These are phyloP conservation scores for Endocalyx cinctus DNA, from an alignment of 2,329 filamentous ascomycete genomes.

Conservation along the genomic window DNA sequence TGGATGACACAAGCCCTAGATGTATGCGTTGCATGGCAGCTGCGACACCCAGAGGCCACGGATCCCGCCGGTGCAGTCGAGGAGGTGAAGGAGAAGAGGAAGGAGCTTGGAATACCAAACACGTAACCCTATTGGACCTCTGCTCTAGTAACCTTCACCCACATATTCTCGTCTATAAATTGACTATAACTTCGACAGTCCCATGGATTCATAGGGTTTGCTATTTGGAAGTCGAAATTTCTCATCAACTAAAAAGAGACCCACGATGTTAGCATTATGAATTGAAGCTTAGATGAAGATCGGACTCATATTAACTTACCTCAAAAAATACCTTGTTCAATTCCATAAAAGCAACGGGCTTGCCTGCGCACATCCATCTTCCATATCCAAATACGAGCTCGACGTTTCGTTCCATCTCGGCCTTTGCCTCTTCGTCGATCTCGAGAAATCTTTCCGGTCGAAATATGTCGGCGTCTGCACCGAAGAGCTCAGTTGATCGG, in stretches of 20 bases:
- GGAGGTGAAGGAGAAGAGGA: constrained; percentile 47
- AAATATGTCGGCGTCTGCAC: constrained; percentile 34
- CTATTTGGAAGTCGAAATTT: constrained; percentile 25
- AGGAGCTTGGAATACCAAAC: constrained; percentile 45
- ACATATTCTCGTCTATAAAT: constrained; percentile 25
- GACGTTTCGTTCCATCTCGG: constrained; percentile 28
- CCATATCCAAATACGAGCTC: constrained; percentile 37
- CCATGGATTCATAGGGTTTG: constrained; percentile 18
- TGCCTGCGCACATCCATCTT: constrained; percentile 35
- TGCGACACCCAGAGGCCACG: constrained; percentile 66
- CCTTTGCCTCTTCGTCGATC: constrained; percentile 23
- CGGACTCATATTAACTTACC: constrained; percentile 31
- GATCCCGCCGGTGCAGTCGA: constrained; percentile 57
- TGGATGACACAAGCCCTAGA: constrained; percentile 83
- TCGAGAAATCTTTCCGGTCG: constrained; percentile 42
- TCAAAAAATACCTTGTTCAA: constrained; percentile 38
- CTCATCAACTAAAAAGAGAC: constrained; percentile 12
- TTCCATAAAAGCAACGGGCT: constrained; percentile 37
- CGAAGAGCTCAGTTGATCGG: constrained; percentile 26
- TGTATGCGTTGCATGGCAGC: constrained; percentile 80
- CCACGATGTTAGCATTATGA: no score
- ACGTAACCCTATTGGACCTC: constrained; percentile 2
- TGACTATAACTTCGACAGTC: constrained; percentile 20
- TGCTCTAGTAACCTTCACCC: constrained; percentile 20
- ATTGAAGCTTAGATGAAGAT: no score